Percentiles rank a stretch among this genome's conserved stretches.
These are phyloP conservation scores for Coemansia aciculifera DNA, from an alignment of 192 early-diverging fungal species.

Conservation along the genomic window DNA sequence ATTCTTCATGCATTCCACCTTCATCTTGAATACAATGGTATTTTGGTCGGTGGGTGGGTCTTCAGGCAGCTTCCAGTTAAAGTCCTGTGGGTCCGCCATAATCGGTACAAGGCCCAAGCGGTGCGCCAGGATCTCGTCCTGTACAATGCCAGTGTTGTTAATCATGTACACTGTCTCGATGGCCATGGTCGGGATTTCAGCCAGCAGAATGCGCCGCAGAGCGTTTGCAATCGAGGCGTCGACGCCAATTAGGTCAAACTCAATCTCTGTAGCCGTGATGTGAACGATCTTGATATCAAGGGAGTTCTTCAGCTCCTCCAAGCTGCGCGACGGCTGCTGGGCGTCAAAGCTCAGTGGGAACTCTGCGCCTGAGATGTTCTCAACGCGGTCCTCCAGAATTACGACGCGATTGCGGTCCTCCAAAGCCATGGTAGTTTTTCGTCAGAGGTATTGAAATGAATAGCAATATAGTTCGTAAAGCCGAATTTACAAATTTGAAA, in stretches of 20 bases:
- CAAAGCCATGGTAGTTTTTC: conserved; percentile 34
- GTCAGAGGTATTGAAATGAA: not conserved
- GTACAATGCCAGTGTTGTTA: conserved; percentile 89
- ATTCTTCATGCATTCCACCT: conserved; percentile 70
- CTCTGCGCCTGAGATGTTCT: conserved; percentile 52
- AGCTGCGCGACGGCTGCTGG: conserved; percentile 24
- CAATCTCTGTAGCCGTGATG: conserved; percentile 65
- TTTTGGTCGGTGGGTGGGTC: conserved; percentile 87
- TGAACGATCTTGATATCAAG: conserved; percentile 46
- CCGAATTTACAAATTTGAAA: not conserved
- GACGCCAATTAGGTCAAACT: conserved; percentile 94
- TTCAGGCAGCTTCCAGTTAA: conserved; percentile 72
- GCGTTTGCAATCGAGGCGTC: conserved; percentile 95
- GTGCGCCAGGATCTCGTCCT: conserved; percentile 92
- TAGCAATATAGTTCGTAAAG: not conserved
- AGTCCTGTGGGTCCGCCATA: conserved; percentile 76
- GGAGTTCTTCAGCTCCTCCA: conserved; percentile 34
- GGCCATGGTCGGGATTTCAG: conserved; percentile 97
- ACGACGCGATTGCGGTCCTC: conserved; percentile 55
- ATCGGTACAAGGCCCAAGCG: conserved; percentile 93
- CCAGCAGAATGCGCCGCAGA: conserved; percentile 87
- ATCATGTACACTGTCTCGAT: conserved; percentile 91
- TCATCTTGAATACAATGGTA: conserved; percentile 88
- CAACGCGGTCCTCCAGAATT: conserved; percentile 52
- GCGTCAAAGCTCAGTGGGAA: conserved; percentile 43